Evolutionary conservation across 352 stramenopile genomes (phyloP).

Genomic region (Globisporangium polare): DNA sequence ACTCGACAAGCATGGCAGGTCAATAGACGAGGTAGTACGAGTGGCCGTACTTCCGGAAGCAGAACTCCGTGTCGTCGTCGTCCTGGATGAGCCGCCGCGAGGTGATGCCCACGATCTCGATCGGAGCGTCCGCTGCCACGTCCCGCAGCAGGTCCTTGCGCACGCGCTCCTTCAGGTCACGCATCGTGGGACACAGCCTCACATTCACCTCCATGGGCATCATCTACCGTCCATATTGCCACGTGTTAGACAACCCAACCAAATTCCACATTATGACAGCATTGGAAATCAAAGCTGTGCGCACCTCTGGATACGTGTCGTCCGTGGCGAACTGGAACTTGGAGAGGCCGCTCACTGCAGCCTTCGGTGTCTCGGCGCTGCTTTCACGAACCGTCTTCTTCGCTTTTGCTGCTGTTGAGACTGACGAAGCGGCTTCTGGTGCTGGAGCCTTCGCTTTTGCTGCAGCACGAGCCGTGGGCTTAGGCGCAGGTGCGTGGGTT

Average conservation of each 20-base stretch:
- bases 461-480: not conserved
- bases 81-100: slow-evolving; percentile 9
- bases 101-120: slow-evolving; percentile 6
- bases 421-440: not conserved
- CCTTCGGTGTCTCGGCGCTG: not conserved
- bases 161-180: slow-evolving; percentile 3
- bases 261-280: not conserved
- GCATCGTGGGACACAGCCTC: slow-evolving; percentile 1
- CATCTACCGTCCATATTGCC: not conserved
- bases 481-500: no score
- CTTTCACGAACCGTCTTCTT: not conserved
- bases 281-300: not conserved
- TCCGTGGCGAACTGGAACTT: slow-evolving; percentile 28
- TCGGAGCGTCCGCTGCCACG: not conserved
- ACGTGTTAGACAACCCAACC: not conserved
- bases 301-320: slow-evolving; percentile 29
- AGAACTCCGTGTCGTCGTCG: slow-evolving; percentile 3
- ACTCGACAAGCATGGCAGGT: not conserved
- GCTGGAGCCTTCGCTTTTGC: not conserved
- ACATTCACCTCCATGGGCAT: slow-evolving; percentile 5
- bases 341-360: slow-evolving; percentile 4
- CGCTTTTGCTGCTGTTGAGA: not conserved
- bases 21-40: slow-evolving; percentile 13
- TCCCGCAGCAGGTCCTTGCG: slow-evolving; percentile 1
- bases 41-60: slow-evolving; percentile 3